These are phyloP conservation scores for Leccinellum rugosiceps DNA, from an alignment of 768 basidiomycete genomes.

Conservation along the genomic window DNA sequence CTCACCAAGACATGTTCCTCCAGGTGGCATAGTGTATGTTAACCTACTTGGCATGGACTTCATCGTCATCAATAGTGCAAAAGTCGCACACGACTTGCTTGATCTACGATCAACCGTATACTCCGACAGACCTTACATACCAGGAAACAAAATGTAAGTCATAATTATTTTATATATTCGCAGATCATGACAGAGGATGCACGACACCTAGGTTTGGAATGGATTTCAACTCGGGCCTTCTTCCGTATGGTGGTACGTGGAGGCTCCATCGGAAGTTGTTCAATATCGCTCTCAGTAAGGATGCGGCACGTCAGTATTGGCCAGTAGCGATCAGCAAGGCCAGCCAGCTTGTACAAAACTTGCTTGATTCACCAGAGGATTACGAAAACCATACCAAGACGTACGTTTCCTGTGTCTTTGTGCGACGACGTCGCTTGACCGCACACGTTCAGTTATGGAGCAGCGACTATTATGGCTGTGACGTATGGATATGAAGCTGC, in stretches of 20 bases:
- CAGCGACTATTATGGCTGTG: slow-evolving; percentile 22
- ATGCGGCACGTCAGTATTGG: slow-evolving; percentile 10
- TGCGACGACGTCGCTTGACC: neutral
- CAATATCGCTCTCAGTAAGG: slow-evolving; percentile 18
- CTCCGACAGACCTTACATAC: slow-evolving; percentile 25
- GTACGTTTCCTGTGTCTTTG: slow-evolving; percentile 18
- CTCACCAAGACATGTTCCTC: neutral
- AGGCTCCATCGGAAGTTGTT: slow-evolving; percentile 29
- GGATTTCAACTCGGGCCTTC: slow-evolving; percentile 27
- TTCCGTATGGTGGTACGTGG: slow-evolving; percentile 31
- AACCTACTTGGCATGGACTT: slow-evolving; percentile 29
- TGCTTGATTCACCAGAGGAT: slow-evolving; percentile 18
- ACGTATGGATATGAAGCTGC: slow-evolving; percentile 26
- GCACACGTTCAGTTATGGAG: slow-evolving; percentile 15
- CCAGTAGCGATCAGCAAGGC: slow-evolving; percentile 15
- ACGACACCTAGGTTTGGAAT: slow-evolving; percentile 23
- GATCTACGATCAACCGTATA: slow-evolving; percentile 26
- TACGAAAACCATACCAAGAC: slow-evolving; percentile 15
- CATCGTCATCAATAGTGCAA: slow-evolving; percentile 23
- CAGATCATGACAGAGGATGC: neutral
- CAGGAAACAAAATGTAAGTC: slow-evolving; percentile 19
- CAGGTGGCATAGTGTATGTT: slow-evolving; percentile 25
- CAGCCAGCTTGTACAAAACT: slow-evolving; percentile 21
- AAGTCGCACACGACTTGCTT: slow-evolving; percentile 21
- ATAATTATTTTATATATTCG: neutral